Base-by-base conservation (phyloP, 1,284 basidiomycete species). In the Microbotryomycetes sp. region DNA sequence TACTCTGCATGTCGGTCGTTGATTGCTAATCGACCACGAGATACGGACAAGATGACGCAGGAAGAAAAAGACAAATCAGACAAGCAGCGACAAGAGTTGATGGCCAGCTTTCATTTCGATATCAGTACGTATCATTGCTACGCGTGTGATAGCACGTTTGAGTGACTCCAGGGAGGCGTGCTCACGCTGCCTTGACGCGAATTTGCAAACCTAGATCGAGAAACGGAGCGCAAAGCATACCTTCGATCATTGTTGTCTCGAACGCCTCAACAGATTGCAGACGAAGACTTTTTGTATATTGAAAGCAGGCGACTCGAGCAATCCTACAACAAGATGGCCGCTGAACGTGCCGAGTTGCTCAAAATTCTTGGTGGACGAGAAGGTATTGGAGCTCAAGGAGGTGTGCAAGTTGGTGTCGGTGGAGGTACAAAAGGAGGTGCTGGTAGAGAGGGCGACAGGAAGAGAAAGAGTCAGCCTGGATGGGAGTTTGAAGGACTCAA, bases 281-380 rank as follows among this genome's bases (percentile, higher is more conserved):
- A 99, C 74, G 96, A 98, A 79, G 93, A 97, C 72, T 89, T 92
- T 4, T 81, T 99, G 0, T 98, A 92, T 77, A 80, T 97, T 67
- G 93, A 98, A 75, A 83, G 96, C 55, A 92, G 94, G 72, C 84
- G 91, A 14, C 82, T 98, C 55, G 93, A 97, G 74, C 94, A 97
- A 77, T 91, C 84, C 69, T 92, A 97, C 75, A 82, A 87, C 50
- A 83, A 83, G 60, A 97, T 96, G 79, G 87, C 87, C 70, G 83
- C 84, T 58, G 93, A 98, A 56, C 81, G 96, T 7, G 92, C 97
- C 67, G 90, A 92, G 51, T 82, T 99, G 29, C 81, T 98, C 65
- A 84, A 88, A 25, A 86, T 86, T 0, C 78, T 98, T 14, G 78
- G 75, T 3, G 76, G 76, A 4, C 72, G 76, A 59, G 77, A 77